Evolutionary conservation across 129 eudicot genomes (phyloP).

Genomic region (Mikania micrantha): DNA sequence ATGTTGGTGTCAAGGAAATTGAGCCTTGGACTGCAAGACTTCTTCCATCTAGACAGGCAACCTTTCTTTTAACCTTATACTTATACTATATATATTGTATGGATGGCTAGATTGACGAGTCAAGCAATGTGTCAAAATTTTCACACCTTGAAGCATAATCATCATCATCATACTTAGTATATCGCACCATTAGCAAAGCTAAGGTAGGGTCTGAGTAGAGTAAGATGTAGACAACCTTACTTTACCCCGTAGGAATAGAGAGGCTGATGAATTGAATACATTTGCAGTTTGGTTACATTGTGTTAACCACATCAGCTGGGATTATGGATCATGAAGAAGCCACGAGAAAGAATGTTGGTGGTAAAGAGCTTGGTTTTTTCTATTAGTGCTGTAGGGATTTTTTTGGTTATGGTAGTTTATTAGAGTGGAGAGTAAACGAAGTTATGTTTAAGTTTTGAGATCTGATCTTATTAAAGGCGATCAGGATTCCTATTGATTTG

Average conservation of each 20-base stretch:
- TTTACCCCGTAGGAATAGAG: too few species aligned
- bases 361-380: constrained; percentile 74
- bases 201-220: too few species aligned
- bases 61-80: background rate
- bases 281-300: constrained; percentile 62
- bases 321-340: constrained; percentile 81
- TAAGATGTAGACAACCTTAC: too few species aligned
- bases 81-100: too few species aligned
- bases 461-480: constrained; percentile 11
- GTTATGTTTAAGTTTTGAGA: constrained; percentile 16
- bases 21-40: constrained; percentile 72
- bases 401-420: constrained; percentile 1
- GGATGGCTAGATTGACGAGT: background rate
- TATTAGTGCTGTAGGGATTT: constrained; percentile 18
- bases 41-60: constrained; percentile 76
- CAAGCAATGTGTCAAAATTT: background rate
- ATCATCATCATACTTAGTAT: too few species aligned
- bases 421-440: constrained; percentile 20
- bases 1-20: constrained; percentile 62
- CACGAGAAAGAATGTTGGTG: constrained; percentile 64
- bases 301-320: constrained; percentile 67
- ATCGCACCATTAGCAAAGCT: too few species aligned
- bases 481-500: constrained; percentile 12
- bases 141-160: too few species aligned
- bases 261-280: too few species aligned